Evolutionary conservation across 2,329 filamentous ascomycete species (phyloP).

Genomic region (Pseudohalonectria lignicola): DNA sequence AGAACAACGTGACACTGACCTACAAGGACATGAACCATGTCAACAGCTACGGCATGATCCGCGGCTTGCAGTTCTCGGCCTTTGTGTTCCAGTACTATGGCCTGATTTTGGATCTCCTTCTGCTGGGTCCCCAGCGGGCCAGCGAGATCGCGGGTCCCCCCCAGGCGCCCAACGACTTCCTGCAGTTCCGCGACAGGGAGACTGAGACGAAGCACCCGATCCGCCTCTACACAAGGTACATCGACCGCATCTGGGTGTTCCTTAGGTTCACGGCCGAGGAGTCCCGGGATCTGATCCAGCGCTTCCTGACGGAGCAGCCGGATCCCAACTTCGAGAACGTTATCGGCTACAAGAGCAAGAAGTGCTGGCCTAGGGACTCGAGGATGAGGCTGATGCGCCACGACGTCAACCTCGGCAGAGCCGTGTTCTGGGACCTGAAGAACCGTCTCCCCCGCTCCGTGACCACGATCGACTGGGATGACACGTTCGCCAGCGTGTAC

Average conservation of each 20-base stretch:
- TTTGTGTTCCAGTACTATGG: constrained; percentile 99
- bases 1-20: constrained; percentile 98
- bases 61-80: constrained; percentile 92
- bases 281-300: constrained; percentile 89
- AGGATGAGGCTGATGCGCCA: constrained; percentile 98
- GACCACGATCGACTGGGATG: constrained; percentile 98
- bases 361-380: constrained; percentile 96
- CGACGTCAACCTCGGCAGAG: constrained; percentile 93
- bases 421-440: constrained; percentile 98
- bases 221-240: constrained; percentile 92
- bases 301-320: constrained; percentile 94
- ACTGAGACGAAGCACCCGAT: constrained; percentile 93
- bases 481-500: constrained; percentile 97
- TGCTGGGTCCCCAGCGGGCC: constrained; percentile 89
- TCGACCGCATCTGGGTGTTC: constrained; percentile 98
- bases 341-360: constrained; percentile 98
- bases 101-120: constrained; percentile 81
- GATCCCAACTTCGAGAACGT: constrained; percentile 99
- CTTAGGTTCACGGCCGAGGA: constrained; percentile 89
- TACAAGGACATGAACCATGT: constrained; percentile 99
- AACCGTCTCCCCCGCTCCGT: constrained; percentile 89
- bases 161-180: constrained; percentile 89
- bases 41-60: constrained; percentile 97
- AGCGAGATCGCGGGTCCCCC: constrained; percentile 95
- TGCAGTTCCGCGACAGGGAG: constrained; percentile 89